Base-by-base conservation (phyloP, 208 protist species). In the Blechomonas ayalai region DNA sequence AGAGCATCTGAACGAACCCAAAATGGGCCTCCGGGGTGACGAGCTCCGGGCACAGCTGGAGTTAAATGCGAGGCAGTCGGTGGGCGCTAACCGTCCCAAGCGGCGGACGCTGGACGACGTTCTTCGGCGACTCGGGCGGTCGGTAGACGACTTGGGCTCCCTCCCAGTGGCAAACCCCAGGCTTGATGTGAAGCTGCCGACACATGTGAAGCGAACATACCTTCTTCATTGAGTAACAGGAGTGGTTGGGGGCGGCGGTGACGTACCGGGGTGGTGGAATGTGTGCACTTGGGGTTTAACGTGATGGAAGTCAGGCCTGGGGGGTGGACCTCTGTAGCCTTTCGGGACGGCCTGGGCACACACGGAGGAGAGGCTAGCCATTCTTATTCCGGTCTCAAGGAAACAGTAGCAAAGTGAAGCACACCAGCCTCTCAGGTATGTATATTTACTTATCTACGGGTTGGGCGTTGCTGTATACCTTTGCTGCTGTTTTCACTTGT, bases 1-100 rank as follows among this genome's bases (percentile, higher is more conserved):
- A 52, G 88, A 91, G 55, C 76, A 91, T 34, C 52, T 95, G 22
- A 95, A 74, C 55, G 84, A 95, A 59, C 77, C 83, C 22, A 81
- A 81, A 51, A 88, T 95, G 67, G 88, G 88, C 48, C 76, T 95
- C 20, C 83, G 88, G 24, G 88, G 82, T 2, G 88, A 95, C 42
- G 80, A 95, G 60, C 70, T 93, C 59, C 74, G 88, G n/a, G 48
- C 54, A 18, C 67, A 71, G 52, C 47, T 90, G 19, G 78, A 78
- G 63, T n/a, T n/a, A n/a, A n/a, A n/a, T n/a, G 55, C 48, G 5
- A 64, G 59, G 24, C 82, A 82, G 57, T 29, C 41, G 9, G 35
- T 23, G 4, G 27, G 53, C 26, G 26, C 52, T 18, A 63, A 53
- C 57, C 68, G 60, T 2, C 48, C 55, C 18, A 80, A 72, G 49